These are phyloP conservation scores for Durusdinium trenchii DNA, from an alignment of 73 alveolate genomes.

Conservation along the genomic window DNA sequence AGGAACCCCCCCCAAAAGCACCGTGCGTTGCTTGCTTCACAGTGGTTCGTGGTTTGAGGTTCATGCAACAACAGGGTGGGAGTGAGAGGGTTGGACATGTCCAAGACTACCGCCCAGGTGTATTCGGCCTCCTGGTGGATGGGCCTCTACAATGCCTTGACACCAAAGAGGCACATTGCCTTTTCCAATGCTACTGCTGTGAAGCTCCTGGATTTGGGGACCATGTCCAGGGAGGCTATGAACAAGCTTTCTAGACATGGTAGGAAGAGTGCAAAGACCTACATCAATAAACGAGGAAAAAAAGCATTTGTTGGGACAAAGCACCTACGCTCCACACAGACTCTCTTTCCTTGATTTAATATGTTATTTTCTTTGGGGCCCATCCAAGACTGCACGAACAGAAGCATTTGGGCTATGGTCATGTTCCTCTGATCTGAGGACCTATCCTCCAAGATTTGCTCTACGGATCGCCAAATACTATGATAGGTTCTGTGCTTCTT, in stretches of 20 bases:
- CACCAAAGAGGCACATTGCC: constrained; percentile 1
- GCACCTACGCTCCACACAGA: neutral
- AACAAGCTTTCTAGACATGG: neutral
- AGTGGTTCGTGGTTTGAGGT: neutral
- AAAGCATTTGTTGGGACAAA: neutral
- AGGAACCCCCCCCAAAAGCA: neutral
- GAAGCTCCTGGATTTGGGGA: neutral
- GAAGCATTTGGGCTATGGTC: neutral
- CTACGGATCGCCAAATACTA: neutral
- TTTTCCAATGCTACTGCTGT: neutral
- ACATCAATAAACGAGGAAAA: neutral
- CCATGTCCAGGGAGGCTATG: neutral
- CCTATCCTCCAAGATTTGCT: neutral
- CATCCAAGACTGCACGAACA: neutral
- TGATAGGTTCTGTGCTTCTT: neutral
- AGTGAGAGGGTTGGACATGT: neutral
- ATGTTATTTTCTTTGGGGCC: neutral
- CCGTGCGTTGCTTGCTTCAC: neutral
- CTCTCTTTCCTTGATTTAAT: neutral
- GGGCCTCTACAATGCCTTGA: neutral
- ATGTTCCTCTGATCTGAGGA: neutral
- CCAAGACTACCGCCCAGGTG: neutral
- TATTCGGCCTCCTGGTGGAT: constrained; percentile 9
- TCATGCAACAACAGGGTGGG: neutral
- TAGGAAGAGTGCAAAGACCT: neutral